These are phyloP conservation scores for Mediolabrus comicus DNA, from an alignment of 108 stramenopile species.

Conservation along the genomic window DNA sequence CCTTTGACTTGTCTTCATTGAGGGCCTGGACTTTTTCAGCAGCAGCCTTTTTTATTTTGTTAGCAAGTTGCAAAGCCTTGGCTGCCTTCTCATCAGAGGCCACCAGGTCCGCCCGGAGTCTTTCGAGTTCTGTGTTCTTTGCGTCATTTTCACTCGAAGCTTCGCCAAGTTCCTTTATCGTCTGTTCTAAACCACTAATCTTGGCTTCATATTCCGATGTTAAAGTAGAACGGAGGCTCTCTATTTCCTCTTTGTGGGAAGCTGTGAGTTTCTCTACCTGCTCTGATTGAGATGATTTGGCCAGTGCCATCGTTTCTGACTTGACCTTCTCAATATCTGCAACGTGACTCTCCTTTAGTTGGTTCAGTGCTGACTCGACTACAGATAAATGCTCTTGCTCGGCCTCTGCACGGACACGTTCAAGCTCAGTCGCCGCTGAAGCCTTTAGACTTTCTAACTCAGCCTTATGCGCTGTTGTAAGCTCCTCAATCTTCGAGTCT, in stretches of 20 bases:
- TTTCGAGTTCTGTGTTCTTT: conserved; percentile 40
- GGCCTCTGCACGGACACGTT: neutral
- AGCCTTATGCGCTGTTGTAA: conserved; percentile 5
- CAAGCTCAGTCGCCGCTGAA: conserved; percentile 13
- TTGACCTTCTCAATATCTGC: conserved; percentile 7
- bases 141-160: conserved; percentile 30
- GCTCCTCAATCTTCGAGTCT: conserved; percentile 7
- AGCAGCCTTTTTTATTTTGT: conserved; percentile 52
- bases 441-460: conserved; percentile 35
- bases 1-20: conserved; percentile 31
- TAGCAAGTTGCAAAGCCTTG: conserved; percentile 44
- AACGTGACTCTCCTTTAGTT: neutral
- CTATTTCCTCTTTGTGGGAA: conserved; percentile 26
- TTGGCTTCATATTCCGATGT: conserved; percentile 4
- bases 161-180: conserved; percentile 5
- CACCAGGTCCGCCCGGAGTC: conserved; percentile 27
- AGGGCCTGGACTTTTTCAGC: conserved; percentile 26
- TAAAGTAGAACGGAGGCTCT: neutral
- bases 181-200: conserved; percentile 10
- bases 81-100: conserved; percentile 30
- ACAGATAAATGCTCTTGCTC: neutral
- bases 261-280: conserved; percentile 22
- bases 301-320: conserved; percentile 4
- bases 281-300: conserved; percentile 23
- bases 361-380: neutral